Evolutionary conservation across 768 basidiomycete genomes (phyloP).

Genomic region (Porphyrellus cyaneotinctus): DNA sequence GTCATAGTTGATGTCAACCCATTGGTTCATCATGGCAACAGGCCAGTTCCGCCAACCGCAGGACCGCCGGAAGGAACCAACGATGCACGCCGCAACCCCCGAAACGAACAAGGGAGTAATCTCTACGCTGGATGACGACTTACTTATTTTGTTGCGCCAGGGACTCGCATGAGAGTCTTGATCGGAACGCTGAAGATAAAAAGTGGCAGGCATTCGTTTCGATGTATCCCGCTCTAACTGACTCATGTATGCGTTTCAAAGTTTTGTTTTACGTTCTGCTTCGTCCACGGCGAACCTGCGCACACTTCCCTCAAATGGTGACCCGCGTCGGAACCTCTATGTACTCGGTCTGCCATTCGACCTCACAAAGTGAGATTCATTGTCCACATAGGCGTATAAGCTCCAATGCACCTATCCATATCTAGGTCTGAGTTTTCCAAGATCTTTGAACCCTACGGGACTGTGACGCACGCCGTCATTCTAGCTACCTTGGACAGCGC

Average conservation of each 20-base stretch:
- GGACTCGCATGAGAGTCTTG: constrained; percentile 25
- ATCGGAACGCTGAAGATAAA: constrained; percentile 50
- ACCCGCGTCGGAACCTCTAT: constrained; percentile 72
- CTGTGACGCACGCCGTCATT: constrained; percentile 72
- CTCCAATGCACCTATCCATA: neutral
- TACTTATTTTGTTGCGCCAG: constrained; percentile 15
- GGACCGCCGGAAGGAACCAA: constrained; percentile 1
- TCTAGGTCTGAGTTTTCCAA: constrained; percentile 52
- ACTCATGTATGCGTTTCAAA: constrained; percentile 27
- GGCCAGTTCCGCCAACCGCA: constrained; percentile 12
- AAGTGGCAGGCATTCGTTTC: constrained; percentile 42
- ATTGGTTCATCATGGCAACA: constrained; percentile 5
- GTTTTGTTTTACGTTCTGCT: constrained; percentile 34
- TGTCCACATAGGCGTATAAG: neutral
- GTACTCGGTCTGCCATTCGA: constrained; percentile 82
- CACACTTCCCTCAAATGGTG: constrained; percentile 28
- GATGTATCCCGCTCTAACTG: neutral
- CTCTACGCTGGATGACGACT: too few species aligned
- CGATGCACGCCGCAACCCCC: neutral
- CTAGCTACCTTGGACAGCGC: constrained; percentile 81
- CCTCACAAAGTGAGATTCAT: constrained; percentile 58
- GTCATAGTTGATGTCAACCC: too few species aligned
- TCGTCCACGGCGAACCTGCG: neutral
- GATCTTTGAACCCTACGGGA: constrained; percentile 62
- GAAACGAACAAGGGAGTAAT: constrained; percentile 13